Base-by-base conservation (phyloP, 1,284 basidiomycete species). In the Hypsizygus ulmarius region DNA sequence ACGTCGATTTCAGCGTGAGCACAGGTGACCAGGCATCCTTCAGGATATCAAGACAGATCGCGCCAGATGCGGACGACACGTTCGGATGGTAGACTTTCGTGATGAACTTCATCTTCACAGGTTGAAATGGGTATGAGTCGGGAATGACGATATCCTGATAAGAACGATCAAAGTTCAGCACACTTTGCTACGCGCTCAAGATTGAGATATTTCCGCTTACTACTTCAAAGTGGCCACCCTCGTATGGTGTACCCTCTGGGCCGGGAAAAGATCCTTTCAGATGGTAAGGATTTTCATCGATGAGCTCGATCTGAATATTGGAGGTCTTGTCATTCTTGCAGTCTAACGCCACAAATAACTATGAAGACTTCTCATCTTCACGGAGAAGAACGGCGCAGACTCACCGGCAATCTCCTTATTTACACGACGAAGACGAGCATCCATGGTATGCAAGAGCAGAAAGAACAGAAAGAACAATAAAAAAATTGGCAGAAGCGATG, bases 71-170 rank as follows among this genome's bases (percentile, higher is more conserved):
- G 19, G 93, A 97, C 18, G 93, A 97, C 45, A 99, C 79, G 65
- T 98, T 99, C 1, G 97, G 96, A 70, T 98, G 96, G 66, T 98
- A 99, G 37, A 98, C 91, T 68, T 95, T 93, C 51, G 91, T 96
- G 59, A 92, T 84, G 67, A 97, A 97, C 67, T 94, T 94, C 94
- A 99, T 98, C 77, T 98, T 97, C 53, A 97, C 89, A 0, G 96
- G 94, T 67, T 95, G 90, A 67, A 98, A 98, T 3, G 96, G 96
- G 65, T 98, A 98, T 40, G 87, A 81, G 43, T 95, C 91, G 1
- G 95, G 94, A 55, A 97, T 93, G n/a, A 87, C 76, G 59, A 97
- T 97, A 66, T 97, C 94, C 93, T 94, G 55, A 49, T 33, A 39
- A 21, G 30, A 41, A 39, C 29, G 41, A 38, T 46, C 25, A 38